phyloP scores from a whole-genome alignment of 345 rosid genomes.

The Odontarrhena argentea region DNA sequence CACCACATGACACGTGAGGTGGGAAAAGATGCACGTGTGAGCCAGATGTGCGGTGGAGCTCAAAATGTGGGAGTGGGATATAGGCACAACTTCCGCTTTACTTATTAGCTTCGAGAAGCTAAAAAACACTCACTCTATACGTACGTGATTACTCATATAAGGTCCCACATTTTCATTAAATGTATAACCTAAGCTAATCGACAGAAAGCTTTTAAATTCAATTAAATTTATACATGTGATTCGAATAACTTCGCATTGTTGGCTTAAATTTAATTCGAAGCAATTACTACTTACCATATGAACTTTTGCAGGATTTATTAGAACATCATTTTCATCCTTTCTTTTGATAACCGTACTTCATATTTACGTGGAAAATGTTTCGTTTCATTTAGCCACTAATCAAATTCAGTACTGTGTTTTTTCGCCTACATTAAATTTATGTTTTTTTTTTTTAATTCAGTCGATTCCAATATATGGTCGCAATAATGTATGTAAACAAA shows the following conservation, averaged over 20 bases:
- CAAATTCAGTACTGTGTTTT: constrained; percentile 15
- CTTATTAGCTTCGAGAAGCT: constrained; percentile 11
- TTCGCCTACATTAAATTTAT: background rate
- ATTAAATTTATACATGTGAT: too few relatives aligned
- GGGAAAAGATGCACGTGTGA: constrained; percentile 29
- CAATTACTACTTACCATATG: background rate
- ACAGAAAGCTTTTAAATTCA: background rate
- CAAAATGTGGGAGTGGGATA: constrained; percentile 12
- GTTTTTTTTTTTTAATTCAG: background rate
- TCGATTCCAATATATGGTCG: constrained; percentile 5
- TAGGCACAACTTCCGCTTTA: background rate
- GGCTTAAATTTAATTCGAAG: background rate
- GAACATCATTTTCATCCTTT: background rate
- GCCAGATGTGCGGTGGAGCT: constrained; percentile 35
- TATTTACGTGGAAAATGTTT: constrained; percentile 10
- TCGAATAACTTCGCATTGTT: constrained; percentile 21
- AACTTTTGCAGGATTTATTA: constrained; percentile 20
- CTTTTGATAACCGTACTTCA: background rate
- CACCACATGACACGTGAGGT: constrained; percentile 28
- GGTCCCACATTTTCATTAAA: constrained; percentile 25
- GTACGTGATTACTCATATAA: background rate
- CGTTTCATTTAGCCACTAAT: constrained; percentile 16
- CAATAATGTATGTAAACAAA: too few relatives aligned
- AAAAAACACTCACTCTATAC: constrained; percentile 11
- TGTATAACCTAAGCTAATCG: constrained; percentile 27